These are phyloP conservation scores for Ilyonectria destructans DNA, from an alignment of 2,329 filamentous ascomycete species.

Conservation along the genomic window DNA sequence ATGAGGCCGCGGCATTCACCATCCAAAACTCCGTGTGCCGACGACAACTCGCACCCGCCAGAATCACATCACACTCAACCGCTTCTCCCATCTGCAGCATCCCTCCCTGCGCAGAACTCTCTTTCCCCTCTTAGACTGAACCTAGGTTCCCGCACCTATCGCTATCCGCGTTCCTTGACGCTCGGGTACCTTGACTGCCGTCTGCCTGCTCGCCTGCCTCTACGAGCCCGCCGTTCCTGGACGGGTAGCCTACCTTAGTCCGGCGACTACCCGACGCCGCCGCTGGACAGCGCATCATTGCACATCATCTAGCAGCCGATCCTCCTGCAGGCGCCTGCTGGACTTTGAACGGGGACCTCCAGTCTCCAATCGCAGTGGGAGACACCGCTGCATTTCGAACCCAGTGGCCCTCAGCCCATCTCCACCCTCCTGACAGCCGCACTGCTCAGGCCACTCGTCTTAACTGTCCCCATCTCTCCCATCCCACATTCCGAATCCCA, in stretches of 20 bases:
- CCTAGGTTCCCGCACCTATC: not conserved
- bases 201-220: slow-evolving; percentile 4
- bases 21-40: slow-evolving; percentile 21
- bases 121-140: not conserved
- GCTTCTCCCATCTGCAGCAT: not conserved
- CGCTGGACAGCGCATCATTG: slow-evolving; percentile 32
- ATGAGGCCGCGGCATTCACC: slow-evolving; percentile 30
- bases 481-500: slow-evolving; percentile 26
- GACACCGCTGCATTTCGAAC: slow-evolving; percentile 32
- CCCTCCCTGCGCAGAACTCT: not conserved
- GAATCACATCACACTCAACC: slow-evolving; percentile 4
- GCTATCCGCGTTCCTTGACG: not conserved
- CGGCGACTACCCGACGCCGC: slow-evolving; percentile 32
- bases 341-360: slow-evolving; percentile 32
- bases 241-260: slow-evolving; percentile 34
- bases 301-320: slow-evolving; percentile 31
- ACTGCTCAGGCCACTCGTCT: slow-evolving; percentile 33
- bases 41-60: slow-evolving; percentile 10
- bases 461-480: slow-evolving; percentile 14
- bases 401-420: slow-evolving; percentile 42
- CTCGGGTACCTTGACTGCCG: not conserved
- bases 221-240: slow-evolving; percentile 12
- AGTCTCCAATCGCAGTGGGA: slow-evolving; percentile 44
- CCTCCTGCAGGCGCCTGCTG: slow-evolving; percentile 41
- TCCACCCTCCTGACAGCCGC: slow-evolving; percentile 43